Percentiles rank a stretch among this genome's conserved stretches.
Evolutionary conservation across 164 flowering plant species (phyloP).

Genomic region (Buxus sempervirens): DNA sequence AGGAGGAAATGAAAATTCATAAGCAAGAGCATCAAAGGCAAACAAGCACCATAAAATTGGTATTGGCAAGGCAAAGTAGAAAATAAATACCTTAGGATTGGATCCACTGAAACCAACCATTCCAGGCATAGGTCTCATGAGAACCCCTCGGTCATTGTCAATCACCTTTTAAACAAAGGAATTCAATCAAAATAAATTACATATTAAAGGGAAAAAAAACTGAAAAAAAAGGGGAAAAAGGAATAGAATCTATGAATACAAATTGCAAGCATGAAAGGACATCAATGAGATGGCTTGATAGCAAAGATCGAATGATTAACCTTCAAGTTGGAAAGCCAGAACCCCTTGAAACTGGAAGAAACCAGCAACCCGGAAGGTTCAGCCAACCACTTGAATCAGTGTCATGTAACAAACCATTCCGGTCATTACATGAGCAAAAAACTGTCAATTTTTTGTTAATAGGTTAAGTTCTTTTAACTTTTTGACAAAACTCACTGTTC

Average conservation of each 20-base stretch:
- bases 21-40: not conserved
- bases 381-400: no score
- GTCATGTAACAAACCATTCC: no score
- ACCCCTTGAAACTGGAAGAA: no score
- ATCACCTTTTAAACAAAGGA: constrained; percentile 40
- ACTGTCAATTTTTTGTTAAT: no score
- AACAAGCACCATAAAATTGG: not conserved
- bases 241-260: not conserved
- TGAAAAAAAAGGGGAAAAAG: not conserved
- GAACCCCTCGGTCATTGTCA: constrained; percentile 68
- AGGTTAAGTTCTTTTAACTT: no score
- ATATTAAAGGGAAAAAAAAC: no score
- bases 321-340: no score
- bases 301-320: no score
- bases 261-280: not conserved
- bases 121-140: constrained; percentile 84
- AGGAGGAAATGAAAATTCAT: not conserved
- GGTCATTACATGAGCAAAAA: no score
- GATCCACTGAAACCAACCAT: constrained; percentile 53
- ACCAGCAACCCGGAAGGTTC: no score
- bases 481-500: no score
- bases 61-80: not conserved
- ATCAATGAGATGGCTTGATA: not conserved
- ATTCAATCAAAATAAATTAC: no score
- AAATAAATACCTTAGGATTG: constrained; percentile 42